Conservation (phyloP, 345 rosid species). For the Salix dunnii region DNA sequence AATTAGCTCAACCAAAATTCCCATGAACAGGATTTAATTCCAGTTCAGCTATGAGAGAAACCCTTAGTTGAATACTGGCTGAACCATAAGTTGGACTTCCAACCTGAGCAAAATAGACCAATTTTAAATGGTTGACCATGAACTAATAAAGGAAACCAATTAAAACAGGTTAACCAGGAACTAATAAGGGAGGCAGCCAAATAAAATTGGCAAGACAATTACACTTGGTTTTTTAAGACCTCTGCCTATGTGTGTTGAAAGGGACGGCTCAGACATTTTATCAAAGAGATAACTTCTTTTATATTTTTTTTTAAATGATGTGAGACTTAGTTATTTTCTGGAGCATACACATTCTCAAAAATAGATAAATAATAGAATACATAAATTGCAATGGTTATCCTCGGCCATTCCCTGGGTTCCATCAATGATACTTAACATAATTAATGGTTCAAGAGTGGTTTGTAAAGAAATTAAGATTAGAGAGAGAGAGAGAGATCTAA, state of each 20-base stretch:
- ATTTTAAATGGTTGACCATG: background rate
- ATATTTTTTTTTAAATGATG: background rate
- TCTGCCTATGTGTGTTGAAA: background rate
- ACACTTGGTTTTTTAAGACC: background rate
- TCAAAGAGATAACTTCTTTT: background rate
- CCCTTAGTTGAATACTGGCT: background rate
- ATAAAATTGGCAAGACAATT: background rate
- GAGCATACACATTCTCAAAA: background rate
- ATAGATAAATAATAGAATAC: background rate
- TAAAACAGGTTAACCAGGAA: background rate
- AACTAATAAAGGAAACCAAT: background rate
- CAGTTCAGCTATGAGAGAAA: background rate
- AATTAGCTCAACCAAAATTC: background rate
- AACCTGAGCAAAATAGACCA: background rate
- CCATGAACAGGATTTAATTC: background rate
- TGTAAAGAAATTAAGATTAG: background rate
- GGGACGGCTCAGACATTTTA: background rate
- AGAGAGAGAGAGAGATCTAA: background rate
- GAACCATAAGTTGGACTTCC: background rate
- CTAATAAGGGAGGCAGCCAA: background rate
- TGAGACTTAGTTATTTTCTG: background rate
- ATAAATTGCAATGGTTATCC: background rate
- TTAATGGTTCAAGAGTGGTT: background rate
- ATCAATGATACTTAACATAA: background rate
- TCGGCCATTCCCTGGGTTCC: background rate